phyloP scores from a whole-genome alignment of 352 stramenopile species.

The Blastocystis hominis region DNA sequence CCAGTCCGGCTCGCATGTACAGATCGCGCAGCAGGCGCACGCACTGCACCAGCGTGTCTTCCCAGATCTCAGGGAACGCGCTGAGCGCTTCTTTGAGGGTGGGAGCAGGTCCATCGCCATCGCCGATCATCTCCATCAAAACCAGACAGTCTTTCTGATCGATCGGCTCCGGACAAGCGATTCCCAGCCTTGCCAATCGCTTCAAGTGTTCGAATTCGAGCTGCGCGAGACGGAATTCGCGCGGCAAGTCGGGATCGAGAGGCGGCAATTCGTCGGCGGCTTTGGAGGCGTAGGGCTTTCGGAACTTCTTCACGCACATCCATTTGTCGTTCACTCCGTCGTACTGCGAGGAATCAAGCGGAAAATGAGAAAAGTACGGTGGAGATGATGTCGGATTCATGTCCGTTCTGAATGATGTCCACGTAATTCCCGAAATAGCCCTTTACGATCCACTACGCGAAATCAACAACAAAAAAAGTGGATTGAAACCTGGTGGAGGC shows the following conservation, averaged over 20 bases:
- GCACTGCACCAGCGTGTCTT: constrained; percentile 66
- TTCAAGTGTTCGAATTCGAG: constrained; percentile 61
- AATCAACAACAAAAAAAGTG: not conserved
- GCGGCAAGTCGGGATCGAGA: not conserved
- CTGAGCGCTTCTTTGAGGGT: constrained; percentile 80
- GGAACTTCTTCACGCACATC: constrained; percentile 83
- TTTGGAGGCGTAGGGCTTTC: constrained; percentile 95
- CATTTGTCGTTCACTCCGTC: constrained; percentile 67
- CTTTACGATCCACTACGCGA: constrained; percentile 20
- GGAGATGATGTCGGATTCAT: constrained; percentile 68
- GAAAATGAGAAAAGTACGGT: constrained; percentile 87
- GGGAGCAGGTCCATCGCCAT: constrained; percentile 81
- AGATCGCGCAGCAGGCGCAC: constrained; percentile 77
- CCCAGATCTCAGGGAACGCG: constrained; percentile 74
- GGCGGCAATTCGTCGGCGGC: constrained; percentile 62
- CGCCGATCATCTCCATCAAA: constrained; percentile 92
- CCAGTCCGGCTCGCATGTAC: constrained; percentile 73
- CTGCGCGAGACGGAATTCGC: constrained; percentile 89
- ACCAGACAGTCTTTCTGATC: constrained; percentile 88
- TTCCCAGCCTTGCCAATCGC: constrained; percentile 74
- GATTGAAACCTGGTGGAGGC: not conserved
- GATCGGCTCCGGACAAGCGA: constrained; percentile 78
- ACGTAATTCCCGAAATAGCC: constrained; percentile 87
- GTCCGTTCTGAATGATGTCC: constrained; percentile 90
- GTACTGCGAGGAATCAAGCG: constrained; percentile 63